A percentile compares a stretch with the other conserved stretches of the same genome.
phyloP scores from a whole-genome alignment of 805 yeast genomes.

The Komagataella pastoris region DNA sequence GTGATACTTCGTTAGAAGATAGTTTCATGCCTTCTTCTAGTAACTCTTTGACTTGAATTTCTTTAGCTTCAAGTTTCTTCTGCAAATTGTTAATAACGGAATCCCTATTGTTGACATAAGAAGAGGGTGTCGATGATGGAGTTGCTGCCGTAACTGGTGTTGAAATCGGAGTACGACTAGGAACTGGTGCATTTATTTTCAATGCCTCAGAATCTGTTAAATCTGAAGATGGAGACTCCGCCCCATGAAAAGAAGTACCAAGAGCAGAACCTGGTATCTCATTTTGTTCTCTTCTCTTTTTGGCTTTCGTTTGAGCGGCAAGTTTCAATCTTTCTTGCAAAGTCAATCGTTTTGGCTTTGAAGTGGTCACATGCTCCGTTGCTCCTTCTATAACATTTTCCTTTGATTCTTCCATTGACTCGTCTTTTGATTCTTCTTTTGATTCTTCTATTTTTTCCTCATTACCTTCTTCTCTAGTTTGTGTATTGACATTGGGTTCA shows the following conservation, averaged over 20 bases:
- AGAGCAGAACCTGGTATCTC: background rate
- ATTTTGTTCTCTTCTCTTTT: constrained; percentile 3
- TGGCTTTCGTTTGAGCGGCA: constrained; percentile 45
- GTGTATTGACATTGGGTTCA: background rate
- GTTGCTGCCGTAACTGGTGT: constrained; percentile 7
- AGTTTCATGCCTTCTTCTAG: constrained; percentile 66
- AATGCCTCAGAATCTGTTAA: background rate
- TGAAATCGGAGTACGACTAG: background rate
- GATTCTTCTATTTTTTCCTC: background rate
- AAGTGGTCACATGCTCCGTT: background rate
- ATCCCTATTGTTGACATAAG: background rate
- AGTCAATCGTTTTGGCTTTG: constrained; percentile 40
- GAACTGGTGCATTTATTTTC: background rate
- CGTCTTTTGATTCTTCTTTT: background rate
- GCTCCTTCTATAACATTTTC: background rate
- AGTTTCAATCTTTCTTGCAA: constrained; percentile 76
- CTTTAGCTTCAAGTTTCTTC: constrained; percentile 31
- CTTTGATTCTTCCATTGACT: background rate
- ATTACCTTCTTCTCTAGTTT: background rate
- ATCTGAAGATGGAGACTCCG: background rate
- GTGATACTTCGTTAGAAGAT: constrained; percentile 56
- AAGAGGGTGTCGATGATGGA: constrained; percentile 2
- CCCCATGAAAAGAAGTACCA: background rate
- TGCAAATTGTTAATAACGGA: background rate
- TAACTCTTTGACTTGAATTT: constrained; percentile 49